phyloP scores from a whole-genome alignment of 192 early-diverging fungal species.

The Linnemannia schmuckeri region DNA sequence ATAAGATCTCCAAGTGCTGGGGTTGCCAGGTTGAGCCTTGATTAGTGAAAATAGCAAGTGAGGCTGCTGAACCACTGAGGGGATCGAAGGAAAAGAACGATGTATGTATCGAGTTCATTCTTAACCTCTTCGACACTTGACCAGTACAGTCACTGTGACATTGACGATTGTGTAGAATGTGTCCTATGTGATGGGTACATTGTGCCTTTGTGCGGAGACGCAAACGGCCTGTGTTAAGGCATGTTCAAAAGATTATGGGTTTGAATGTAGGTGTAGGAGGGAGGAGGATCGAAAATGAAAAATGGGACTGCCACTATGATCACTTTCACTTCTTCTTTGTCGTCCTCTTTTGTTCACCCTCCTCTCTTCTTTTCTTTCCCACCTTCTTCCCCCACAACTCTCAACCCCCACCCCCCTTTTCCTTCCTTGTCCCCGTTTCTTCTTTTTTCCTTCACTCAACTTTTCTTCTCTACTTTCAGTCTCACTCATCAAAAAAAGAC shows the following conservation, averaged over 20 bases:
- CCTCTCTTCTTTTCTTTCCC: neutral
- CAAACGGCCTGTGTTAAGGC: neutral
- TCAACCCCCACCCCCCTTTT: neutral
- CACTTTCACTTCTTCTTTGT: neutral
- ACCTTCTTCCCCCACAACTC: neutral
- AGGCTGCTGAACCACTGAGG: neutral
- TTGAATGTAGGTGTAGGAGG: neutral
- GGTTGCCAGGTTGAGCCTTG: neutral
- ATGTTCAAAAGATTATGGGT: neutral
- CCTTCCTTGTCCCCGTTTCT: neutral
- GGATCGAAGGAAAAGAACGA: neutral
- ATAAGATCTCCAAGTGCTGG: neutral
- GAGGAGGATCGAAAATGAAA: neutral
- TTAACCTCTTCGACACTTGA: too few relatives aligned
- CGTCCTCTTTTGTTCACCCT: neutral
- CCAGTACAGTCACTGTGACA: too few relatives aligned
- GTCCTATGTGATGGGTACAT: too few relatives aligned
- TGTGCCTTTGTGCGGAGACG: neutral
- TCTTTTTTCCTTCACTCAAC: neutral
- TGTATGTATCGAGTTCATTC: too few relatives aligned
- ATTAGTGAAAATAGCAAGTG: neutral
- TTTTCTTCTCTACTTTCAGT: neutral
- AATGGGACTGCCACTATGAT: neutral
- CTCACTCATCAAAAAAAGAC: neutral
- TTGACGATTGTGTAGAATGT: too few relatives aligned